These are phyloP conservation scores for Podaxis sp. DNA, from an alignment of 768 basidiomycete species.

Conservation along the genomic window DNA sequence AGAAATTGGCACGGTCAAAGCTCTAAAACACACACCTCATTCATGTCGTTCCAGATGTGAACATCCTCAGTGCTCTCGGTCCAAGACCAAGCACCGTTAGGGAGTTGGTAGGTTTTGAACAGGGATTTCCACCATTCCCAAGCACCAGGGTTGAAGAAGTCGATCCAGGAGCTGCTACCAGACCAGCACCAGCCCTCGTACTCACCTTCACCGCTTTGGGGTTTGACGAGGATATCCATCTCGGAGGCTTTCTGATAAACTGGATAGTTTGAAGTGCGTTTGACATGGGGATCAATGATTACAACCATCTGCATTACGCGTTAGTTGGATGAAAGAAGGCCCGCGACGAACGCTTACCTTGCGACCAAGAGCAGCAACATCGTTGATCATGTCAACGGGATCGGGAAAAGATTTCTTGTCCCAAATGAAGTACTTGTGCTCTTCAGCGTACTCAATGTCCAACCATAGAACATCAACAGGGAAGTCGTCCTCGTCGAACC, in stretches of 20 bases:
- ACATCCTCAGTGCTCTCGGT: constrained; percentile 77
- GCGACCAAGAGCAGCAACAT: constrained; percentile 79
- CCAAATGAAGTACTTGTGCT: constrained; percentile 98
- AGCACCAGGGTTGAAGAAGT: constrained; percentile 89
- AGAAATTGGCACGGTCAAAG: neutral
- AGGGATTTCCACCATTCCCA: constrained; percentile 91
- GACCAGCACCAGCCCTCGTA: constrained; percentile 99
- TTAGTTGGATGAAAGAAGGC: neutral
- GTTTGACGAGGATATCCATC: constrained; percentile 78
- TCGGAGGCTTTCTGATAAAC: constrained; percentile 85
- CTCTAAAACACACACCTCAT: constrained; percentile 61
- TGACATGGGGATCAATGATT: constrained; percentile 95
- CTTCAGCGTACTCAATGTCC: constrained; percentile 92
- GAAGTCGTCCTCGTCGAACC: constrained; percentile 93
- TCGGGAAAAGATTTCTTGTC: constrained; percentile 90
- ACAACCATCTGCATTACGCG: constrained; percentile 81
- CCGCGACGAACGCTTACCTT: constrained; percentile 51
- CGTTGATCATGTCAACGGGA: constrained; percentile 89
- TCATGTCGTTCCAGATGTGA: constrained; percentile 99
- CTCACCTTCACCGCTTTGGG: constrained; percentile 74
- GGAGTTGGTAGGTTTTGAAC: constrained; percentile 62
- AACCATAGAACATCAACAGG: constrained; percentile 97
- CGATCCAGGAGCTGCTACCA: constrained; percentile 94
- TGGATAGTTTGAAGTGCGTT: constrained; percentile 76
- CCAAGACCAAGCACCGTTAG: constrained; percentile 69